Evolutionary conservation across 169 alveolate species (phyloP), one percentile per base, ranked within the genome.

Genomic region (Miamiensis avidus): DNA sequence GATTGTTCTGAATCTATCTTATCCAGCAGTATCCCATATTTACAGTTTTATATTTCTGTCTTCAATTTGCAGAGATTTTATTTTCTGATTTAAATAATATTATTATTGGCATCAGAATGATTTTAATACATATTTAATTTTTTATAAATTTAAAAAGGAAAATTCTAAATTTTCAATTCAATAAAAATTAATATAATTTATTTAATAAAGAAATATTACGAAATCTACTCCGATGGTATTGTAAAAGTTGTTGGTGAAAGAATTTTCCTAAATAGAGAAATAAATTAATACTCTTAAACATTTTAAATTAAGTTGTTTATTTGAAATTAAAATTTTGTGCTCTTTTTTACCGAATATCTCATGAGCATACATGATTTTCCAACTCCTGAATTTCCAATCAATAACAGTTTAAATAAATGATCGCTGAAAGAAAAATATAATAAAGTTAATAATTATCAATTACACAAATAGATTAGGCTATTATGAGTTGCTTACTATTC

Each of bases 11-110:
- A 85, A 86, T 74, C 90, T 64, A 34, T 90, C 94, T 82, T 90
- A 81, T 81, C 94, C 94, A 31, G 92, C 92, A 31, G 94, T 90
- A 69, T 90, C 94, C 92, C 94, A 90, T 79, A 82, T 69, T 75
- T 31, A 64, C 33, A 76, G 27, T 89, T 34, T 76, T 34, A 69
- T 74, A 81, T 64, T 73, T 82, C 76, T 83, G 34, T 86, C 90
- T 81, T 84, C 90, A 30, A 86, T 64, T 29, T 72, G 64, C 31
- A 86, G 33, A n/a, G 87, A 74, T 75, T 86, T 86, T 27, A 84
- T 86, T 81, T 86, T 86, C 84, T 79, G 31, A 33, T 64, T 4
- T 25, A 49, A 49, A 11, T 49, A 11, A 11, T 49, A 49, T 49
- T 11, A 49, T 11, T 11, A 49, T 49, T 49, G 20, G 20, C 20